Evolutionary conservation across 2,329 filamentous ascomycete genomes (phyloP), one percentile per base, ranked within the genome.

Genomic region (Capronia coronata): DNA sequence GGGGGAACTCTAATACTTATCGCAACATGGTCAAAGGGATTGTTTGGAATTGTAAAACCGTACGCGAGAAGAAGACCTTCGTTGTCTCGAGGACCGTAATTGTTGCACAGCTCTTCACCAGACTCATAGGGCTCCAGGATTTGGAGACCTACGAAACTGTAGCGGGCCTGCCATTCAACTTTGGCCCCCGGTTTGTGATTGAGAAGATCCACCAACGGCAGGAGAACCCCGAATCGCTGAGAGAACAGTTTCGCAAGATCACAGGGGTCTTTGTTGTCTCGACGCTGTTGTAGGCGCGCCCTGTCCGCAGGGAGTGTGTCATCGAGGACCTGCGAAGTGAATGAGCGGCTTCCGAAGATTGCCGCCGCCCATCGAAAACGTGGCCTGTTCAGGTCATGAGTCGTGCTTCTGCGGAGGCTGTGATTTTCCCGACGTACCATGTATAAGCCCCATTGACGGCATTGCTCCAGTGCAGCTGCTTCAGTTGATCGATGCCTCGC

Each of bases 21-120:
- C 21, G 68, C 65, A 11, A 69, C 65, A 58, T 72, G 71, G 52
- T 73, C 70, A 35, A 67, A 71, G 14, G 66, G 64, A 46, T 73
- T 73, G 18, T 67, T 59, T 3, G 59, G 50, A n/a, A 71, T 62
- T 32, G 69, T 70, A 59, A 73, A 73, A 9, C 70, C 70, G 49
- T 73, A 73, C 46, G 69, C 71, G 58, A 72, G 65, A 61, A 73
- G 66, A 68, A 72, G 68, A 67, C 87, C 83, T 51, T 82, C 83
- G 60, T 88, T 89, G 5, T 83, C 86, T 65, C 87, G 86, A n/a
- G 72, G 67, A 23, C 84, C 84, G 61, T 89, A 89, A 64, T 86
- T 87, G 68, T 87, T 86, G 60, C 74, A 82, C 19, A 77, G 67
- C 55, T 77, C 72, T 23, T 78, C 65, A 0, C 81, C 79, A 0